Percentiles rank a stretch among this genome's conserved stretches.
phyloP scores from a whole-genome alignment of 2,329 filamentous ascomycete genomes.

The Penicillium sp. region DNA sequence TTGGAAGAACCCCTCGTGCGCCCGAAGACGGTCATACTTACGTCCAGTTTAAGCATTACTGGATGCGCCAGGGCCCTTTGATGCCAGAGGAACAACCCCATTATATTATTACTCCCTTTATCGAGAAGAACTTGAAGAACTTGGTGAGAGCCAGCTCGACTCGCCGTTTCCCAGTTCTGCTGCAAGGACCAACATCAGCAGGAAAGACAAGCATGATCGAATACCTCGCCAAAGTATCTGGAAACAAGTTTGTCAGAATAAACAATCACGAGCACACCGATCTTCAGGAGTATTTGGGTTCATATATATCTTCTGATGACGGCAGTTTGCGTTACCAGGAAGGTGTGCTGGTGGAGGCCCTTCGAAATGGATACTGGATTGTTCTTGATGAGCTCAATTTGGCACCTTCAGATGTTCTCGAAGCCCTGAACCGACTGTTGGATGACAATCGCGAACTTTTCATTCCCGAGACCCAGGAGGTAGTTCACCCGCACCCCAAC shows the following conservation, averaged over 20 bases:
- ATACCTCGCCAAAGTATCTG: slow-evolving; percentile 93
- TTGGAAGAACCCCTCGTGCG: slow-evolving; percentile 76
- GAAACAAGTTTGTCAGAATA: slow-evolving; percentile 96
- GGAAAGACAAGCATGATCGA: slow-evolving; percentile 99
- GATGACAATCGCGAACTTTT: slow-evolving; percentile 96
- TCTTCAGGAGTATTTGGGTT: slow-evolving; percentile 94
- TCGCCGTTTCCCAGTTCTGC: slow-evolving; percentile 85
- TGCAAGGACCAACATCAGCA: slow-evolving; percentile 95
- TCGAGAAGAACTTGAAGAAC: slow-evolving; percentile 93
- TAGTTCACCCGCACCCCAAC: slow-evolving; percentile 87
- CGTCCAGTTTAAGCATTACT: slow-evolving; percentile 86
- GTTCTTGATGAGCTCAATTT: slow-evolving; percentile 97
- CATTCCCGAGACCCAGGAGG: slow-evolving; percentile 94
- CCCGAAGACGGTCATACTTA: slow-evolving; percentile 78
- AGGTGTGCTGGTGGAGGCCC: slow-evolving; percentile 87
- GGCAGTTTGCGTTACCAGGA: slow-evolving; percentile 91
- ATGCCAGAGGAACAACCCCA: slow-evolving; percentile 73
- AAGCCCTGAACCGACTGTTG: slow-evolving; percentile 90
- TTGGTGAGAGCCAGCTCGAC: slow-evolving; percentile 92
- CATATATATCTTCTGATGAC: slow-evolving; percentile 83
- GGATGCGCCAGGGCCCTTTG: slow-evolving; percentile 78
- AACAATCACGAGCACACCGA: slow-evolving; percentile 99
- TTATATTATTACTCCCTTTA: slow-evolving; percentile 96
- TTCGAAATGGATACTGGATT: slow-evolving; percentile 95
- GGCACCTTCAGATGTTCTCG: slow-evolving; percentile 93